Conservation (phyloP, 148 eudicot genomes). For the Suaeda aralocaspica region DNA sequence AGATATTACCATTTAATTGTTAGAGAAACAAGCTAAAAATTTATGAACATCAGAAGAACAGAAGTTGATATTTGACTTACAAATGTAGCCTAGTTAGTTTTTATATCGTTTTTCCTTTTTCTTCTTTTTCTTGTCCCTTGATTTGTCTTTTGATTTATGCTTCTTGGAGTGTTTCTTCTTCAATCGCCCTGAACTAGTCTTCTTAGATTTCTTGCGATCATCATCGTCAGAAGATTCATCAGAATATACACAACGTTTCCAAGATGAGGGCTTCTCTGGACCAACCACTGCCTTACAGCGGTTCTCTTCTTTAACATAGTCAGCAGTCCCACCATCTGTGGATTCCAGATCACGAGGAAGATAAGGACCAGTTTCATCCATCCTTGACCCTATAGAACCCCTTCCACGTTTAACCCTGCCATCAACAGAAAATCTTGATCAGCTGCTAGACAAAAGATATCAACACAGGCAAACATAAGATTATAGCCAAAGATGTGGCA, state of each 20-base stretch:
- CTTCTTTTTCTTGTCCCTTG: conserved; percentile 48
- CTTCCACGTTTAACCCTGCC: conserved; percentile 88
- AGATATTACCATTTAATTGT: background rate
- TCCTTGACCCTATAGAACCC: conserved; percentile 83
- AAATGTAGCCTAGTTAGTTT: conserved; percentile 19
- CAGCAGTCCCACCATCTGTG: conserved; percentile 24
- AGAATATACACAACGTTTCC: conserved; percentile 36
- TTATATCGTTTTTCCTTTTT: conserved; percentile 42
- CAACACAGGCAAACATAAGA: background rate
- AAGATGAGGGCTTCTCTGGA: conserved; percentile 55
- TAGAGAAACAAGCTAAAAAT: background rate
- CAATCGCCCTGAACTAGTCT: conserved; percentile 33
- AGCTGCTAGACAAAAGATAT: conserved; percentile 5
- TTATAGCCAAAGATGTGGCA: background rate
- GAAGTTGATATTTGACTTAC: background rate
- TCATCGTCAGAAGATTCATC: conserved; percentile 38
- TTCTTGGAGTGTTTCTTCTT: conserved; percentile 54
- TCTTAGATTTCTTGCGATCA: conserved; percentile 39
- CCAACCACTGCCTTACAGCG: conserved; percentile 37
- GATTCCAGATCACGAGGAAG: conserved; percentile 39
- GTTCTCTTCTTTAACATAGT: conserved; percentile 22
- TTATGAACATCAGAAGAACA: conserved; percentile 1
- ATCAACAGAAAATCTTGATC: conserved; percentile 15
- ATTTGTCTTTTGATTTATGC: conserved; percentile 55
- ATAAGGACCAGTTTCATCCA: conserved; percentile 96